Evolutionary conservation across 2,329 filamentous ascomycete genomes (phyloP), one percentile per base, ranked within the genome.

Genomic region (Ophiostoma novo-ulmi): DNA sequence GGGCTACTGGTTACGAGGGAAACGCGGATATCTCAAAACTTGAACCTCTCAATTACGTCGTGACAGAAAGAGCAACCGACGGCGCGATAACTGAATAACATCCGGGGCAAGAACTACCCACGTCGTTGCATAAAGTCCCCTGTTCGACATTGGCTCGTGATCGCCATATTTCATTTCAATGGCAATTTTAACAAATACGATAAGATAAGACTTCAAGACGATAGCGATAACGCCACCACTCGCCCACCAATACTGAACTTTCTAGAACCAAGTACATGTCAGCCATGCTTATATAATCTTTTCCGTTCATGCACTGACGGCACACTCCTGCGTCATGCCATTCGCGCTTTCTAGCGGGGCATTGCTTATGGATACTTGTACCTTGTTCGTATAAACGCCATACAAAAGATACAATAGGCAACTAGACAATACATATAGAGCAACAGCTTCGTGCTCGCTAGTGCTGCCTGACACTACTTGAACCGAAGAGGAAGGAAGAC

Each of bases 221-320:
- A 68, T 22, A 66, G 17, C 39, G 63, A 63, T 48, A 41, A 44
- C 64, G 52, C 64, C 35, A n/a, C 48, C 5, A 26, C n/a, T 10
- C 20, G 6, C 20, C 7, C 48, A 31, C 20, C 44, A 14, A 31
- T 22, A 67, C 69, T 75, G 74, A 75, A 75, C 70, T 73, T 75
- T 75, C 74, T 74, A 75, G 74, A 75, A 58, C 17, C 11, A 22
- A 10, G 22, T 17, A n/a, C 8, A 17, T 20, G 48, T 55, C 48
- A 8, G 10, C 20, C 1, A 58, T 2, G 58, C 11, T 63, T 35
- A 63, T 14, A 63, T 63, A 63, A 31, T 63, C 52, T 13, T 58
- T 63, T 5, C 58, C 14, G 44, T 48, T 48, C 44, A 20, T 20
- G 44, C 44, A 55, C 48, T 8, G 39, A 20, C 38, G 39, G 13